Evolutionary conservation across 129 eudicot species (phyloP).

Genomic region (Heracleum sosnowskyi): DNA sequence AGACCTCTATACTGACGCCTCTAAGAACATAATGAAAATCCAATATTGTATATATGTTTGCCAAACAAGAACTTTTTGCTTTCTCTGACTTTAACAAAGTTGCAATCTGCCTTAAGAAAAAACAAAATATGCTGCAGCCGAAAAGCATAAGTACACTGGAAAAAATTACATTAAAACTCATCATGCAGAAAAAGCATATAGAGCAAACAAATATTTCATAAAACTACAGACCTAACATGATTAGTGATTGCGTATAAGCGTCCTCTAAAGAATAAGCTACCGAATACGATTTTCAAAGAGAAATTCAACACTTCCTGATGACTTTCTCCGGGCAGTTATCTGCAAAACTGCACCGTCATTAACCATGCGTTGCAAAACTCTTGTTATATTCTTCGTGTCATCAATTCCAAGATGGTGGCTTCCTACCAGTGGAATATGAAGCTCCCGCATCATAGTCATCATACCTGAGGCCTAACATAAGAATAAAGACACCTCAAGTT

Average conservation of each 20-base stretch:
- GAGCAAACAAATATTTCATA: background rate
- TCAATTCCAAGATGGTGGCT: conserved; percentile 97
- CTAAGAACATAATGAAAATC: too few relatives aligned
- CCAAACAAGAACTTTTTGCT: background rate
- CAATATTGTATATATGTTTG: background rate
- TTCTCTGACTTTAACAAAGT: background rate
- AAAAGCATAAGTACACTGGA: background rate
- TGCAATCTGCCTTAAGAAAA: background rate
- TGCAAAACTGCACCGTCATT: conserved; percentile 69
- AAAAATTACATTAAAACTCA: background rate
- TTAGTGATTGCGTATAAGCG: background rate
- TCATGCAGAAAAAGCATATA: background rate
- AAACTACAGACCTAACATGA: background rate
- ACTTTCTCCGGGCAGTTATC: conserved; percentile 61
- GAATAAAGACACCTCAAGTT: background rate
- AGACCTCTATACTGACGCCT: background rate
- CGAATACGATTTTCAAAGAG: conserved; percentile 60
- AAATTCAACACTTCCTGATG: conserved; percentile 43
- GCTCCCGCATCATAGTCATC: conserved; percentile 80
- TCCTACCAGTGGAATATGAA: conserved; percentile 51
- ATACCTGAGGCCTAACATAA: conserved; percentile 69
- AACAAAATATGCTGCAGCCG: background rate
- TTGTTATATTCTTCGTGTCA: conserved; percentile 74
- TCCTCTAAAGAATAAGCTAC: conserved; percentile 13
- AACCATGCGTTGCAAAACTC: conserved; percentile 72